Conservation (phyloP, 73 alveolate species). For the Paramecium primaurelia region DNA sequence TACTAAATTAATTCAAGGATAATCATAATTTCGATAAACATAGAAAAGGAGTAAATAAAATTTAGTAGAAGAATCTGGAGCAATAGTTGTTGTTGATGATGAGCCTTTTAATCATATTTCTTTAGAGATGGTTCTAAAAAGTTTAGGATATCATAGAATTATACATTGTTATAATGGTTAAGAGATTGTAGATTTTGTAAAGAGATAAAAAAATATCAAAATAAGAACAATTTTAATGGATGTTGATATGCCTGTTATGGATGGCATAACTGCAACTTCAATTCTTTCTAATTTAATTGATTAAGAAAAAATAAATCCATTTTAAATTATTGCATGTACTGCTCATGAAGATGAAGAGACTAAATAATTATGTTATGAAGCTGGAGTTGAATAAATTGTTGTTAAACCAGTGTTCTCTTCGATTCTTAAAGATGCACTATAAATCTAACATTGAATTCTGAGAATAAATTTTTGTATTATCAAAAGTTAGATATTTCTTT, state of each 20-base stretch:
- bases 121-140: background rate
- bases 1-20: background rate
- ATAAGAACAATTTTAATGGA: conserved; percentile 10
- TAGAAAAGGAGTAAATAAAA: background rate
- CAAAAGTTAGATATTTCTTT: background rate
- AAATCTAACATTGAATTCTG: background rate
- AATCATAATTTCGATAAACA: background rate
- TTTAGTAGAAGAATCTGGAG: background rate
- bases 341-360: conserved; percentile 47
- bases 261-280: background rate
- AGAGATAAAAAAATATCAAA: background rate
- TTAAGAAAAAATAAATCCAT: background rate
- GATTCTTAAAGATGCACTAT: background rate
- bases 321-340: conserved; percentile 2
- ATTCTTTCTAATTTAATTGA: background rate
- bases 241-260: conserved; percentile 42
- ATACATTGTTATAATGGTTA: background rate
- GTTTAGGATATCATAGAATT: background rate
- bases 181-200: conserved; percentile 15
- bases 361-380: background rate
- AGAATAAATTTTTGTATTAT: background rate
- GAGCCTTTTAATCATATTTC: conserved; percentile 35
- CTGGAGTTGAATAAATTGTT: background rate
- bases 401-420: conserved; percentile 18
- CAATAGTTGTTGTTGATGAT: background rate